Evolutionary conservation across 495 filamentous ascomycete species (phyloP).

Genomic region (Hypoxylon crocopeplum): DNA sequence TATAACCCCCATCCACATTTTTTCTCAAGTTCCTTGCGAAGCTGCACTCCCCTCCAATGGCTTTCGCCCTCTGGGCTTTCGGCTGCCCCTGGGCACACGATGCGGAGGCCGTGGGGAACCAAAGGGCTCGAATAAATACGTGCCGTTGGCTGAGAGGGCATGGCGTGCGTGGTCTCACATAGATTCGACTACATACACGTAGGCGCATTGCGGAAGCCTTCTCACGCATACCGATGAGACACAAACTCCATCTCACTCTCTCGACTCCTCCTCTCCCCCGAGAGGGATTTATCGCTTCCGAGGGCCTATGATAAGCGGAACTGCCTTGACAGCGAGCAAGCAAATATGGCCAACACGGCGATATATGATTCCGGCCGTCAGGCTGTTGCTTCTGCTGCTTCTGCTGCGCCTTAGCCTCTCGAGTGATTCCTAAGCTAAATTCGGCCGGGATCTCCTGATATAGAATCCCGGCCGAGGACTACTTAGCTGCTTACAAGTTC

Average conservation of each 20-base stretch:
- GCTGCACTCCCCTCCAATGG: constrained; percentile 30
- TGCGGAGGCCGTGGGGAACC: constrained; percentile 32
- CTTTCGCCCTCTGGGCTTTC: constrained; percentile 13
- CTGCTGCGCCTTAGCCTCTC: constrained; percentile 12
- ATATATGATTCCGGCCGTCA: constrained; percentile 20
- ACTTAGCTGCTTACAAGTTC: constrained; percentile 28
- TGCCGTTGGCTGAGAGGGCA: constrained; percentile 19
- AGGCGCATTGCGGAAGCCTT: constrained; percentile 16
- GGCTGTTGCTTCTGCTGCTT: constrained; percentile 17
- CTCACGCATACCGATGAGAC: constrained; percentile 24
- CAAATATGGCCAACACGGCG: constrained; percentile 10
- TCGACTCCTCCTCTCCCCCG: not conserved
- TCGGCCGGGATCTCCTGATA: constrained; percentile 30
- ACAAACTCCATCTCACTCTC: constrained; percentile 9
- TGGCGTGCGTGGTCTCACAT: constrained; percentile 32
- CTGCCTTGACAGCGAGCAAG: constrained; percentile 7
- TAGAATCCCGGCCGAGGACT: constrained; percentile 28
- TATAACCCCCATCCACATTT: constrained; percentile 42
- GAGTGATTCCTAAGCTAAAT: constrained; percentile 13
- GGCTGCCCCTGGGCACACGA: constrained; percentile 34
- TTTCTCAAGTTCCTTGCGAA: constrained; percentile 29
- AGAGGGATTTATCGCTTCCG: constrained; percentile 14
- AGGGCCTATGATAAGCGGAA: constrained; percentile 8
- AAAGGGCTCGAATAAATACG: constrained; percentile 21
- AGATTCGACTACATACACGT: constrained; percentile 30